phyloP scores from a whole-genome alignment of 2,329 filamentous ascomycete genomes.

The Fusarium dimerum region DNA sequence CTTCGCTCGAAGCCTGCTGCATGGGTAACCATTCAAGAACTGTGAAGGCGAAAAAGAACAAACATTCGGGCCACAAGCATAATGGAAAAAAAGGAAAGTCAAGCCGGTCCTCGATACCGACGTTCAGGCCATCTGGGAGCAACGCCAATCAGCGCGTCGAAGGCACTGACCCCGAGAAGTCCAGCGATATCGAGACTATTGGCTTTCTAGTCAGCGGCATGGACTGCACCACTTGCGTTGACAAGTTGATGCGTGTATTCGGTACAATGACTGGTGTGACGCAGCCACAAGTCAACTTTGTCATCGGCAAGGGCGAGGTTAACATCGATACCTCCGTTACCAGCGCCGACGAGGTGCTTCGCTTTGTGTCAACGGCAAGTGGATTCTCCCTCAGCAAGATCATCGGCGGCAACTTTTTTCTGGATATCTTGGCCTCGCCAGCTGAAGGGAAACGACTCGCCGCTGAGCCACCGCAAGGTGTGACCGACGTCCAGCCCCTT shows the following conservation, averaged over 20 bases:
- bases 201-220: slow-evolving; percentile 36
- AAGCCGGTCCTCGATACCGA: no score
- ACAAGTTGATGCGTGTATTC: slow-evolving; percentile 35
- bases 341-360: slow-evolving; percentile 30
- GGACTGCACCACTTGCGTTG: slow-evolving; percentile 39
- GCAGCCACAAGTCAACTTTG: slow-evolving; percentile 38
- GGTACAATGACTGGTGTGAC: slow-evolving; percentile 30
- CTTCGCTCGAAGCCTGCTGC: slow-evolving; percentile 32
- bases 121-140: no score
- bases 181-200: slow-evolving; percentile 27
- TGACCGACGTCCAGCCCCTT: slow-evolving; percentile 15
- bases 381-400: slow-evolving; percentile 33
- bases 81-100: no score
- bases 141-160: slow-evolving; percentile 2
- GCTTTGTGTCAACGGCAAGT: slow-evolving; percentile 27
- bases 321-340: slow-evolving; percentile 26
- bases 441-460: no score
- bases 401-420: slow-evolving; percentile 26
- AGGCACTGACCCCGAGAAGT: slow-evolving; percentile 28
- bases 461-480: no score
- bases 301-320: slow-evolving; percentile 40
- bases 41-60: neutral
- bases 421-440: slow-evolving; percentile 31
- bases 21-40: neutral
- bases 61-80: no score